phyloP scores from a whole-genome alignment of 164 flowering plant species.

The Euptelea pleiosperma region DNA sequence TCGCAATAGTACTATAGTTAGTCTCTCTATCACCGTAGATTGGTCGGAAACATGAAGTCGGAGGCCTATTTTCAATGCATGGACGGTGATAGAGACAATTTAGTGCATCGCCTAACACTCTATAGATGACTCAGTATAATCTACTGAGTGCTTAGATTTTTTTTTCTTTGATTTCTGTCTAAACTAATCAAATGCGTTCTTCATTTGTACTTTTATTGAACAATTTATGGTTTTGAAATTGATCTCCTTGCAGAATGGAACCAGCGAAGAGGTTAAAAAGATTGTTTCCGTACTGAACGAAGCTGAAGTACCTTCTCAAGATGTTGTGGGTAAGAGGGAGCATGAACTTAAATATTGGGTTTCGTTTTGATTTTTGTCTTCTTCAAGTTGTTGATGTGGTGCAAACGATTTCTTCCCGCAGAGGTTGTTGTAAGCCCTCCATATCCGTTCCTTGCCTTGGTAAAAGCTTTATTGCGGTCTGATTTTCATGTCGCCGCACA shows the following conservation, averaged over 20 bases:
- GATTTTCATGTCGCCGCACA: conserved; percentile 83
- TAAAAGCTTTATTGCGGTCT: conserved; percentile 47
- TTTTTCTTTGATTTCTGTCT: too few species aligned
- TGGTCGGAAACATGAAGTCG: too few species aligned
- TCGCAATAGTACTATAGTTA: too few species aligned
- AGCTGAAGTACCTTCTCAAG: conserved; percentile 62
- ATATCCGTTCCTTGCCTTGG: conserved; percentile 60
- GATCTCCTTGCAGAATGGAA: conserved; percentile 61
- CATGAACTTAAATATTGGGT: background rate
- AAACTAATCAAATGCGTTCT: too few species aligned
- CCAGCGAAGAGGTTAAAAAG: conserved; percentile 73
- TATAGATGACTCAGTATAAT: too few species aligned
- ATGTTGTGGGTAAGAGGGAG: conserved; percentile 67
- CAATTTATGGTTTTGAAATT: too few species aligned
- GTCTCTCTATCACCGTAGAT: too few species aligned
- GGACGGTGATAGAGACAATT: too few species aligned
- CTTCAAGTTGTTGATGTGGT: conserved; percentile 3
- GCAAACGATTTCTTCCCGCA: conserved; percentile 32
- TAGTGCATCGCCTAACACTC: too few species aligned
- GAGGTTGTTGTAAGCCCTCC: conserved; percentile 91
- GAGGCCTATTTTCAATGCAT: too few species aligned
- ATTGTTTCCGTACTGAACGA: conserved; percentile 55
- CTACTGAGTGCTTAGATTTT: too few species aligned
- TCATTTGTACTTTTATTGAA: too few species aligned
- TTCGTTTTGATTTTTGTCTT: background rate